Evolutionary conservation across 2,329 filamentous ascomycete genomes (phyloP).

Genomic region (Alternaria infectoria): DNA sequence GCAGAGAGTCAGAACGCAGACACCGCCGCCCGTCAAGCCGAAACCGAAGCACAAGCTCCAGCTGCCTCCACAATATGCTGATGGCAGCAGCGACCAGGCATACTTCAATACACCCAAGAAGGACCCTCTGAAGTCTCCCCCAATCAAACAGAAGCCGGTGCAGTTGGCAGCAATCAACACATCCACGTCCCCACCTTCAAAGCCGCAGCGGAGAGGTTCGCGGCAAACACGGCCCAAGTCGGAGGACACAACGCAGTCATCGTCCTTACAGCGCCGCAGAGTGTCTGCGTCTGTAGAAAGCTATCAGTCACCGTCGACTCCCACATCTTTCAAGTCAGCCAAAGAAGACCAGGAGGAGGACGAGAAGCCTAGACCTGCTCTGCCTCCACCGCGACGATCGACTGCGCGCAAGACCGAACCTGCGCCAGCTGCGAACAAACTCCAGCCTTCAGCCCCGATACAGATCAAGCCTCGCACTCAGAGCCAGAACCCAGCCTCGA

Average conservation of each 20-base stretch:
- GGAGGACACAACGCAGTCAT: slow-evolving; percentile 28
- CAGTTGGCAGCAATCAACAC: slow-evolving; percentile 31
- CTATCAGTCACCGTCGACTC: slow-evolving; percentile 35
- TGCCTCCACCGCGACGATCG: slow-evolving; percentile 48
- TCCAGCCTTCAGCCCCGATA: slow-evolving; percentile 25
- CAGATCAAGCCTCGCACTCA: slow-evolving; percentile 43
- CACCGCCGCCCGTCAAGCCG: slow-evolving; percentile 35
- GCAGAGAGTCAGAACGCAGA: slow-evolving; percentile 26
- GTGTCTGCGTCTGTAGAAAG: slow-evolving; percentile 37
- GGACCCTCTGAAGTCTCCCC: slow-evolving; percentile 32
- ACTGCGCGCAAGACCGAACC: slow-evolving; percentile 19
- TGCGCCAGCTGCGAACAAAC: slow-evolving; percentile 5
- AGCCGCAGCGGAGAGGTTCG: slow-evolving; percentile 25
- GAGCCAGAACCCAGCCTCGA: slow-evolving; percentile 35
- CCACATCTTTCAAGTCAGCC: slow-evolving; percentile 45
- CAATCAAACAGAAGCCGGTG: slow-evolving; percentile 33
- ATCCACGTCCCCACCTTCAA: slow-evolving; percentile 20
- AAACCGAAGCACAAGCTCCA: slow-evolving; percentile 39
- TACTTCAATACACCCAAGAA: slow-evolving; percentile 28
- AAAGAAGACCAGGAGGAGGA: slow-evolving; percentile 41
- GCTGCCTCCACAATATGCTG: slow-evolving; percentile 17
- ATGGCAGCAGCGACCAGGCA: slow-evolving; percentile 19
- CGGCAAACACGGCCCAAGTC: slow-evolving; percentile 29
- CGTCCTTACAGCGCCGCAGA: slow-evolving; percentile 24
- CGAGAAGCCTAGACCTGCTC: slow-evolving; percentile 36